These are phyloP conservation scores for Apiospora pterosperma DNA, from an alignment of 2,329 filamentous ascomycete genomes.

Conservation along the genomic window DNA sequence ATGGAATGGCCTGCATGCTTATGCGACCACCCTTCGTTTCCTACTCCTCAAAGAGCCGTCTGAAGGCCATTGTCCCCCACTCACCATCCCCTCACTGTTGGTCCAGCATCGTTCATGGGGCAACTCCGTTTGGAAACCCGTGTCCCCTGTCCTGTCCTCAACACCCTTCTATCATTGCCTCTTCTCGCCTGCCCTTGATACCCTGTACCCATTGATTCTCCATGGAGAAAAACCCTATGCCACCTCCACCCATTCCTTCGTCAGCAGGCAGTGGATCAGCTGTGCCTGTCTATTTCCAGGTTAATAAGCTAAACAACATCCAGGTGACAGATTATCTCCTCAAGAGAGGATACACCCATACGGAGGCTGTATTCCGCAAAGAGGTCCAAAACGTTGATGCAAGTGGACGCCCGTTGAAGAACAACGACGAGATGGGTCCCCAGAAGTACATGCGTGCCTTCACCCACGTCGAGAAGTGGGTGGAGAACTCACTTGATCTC, in stretches of 20 bases:
- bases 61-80: neutral
- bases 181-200: neutral
- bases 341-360: conserved; percentile 91
- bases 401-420: conserved; percentile 70
- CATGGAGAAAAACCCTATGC: neutral
- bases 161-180: neutral
- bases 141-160: neutral
- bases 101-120: neutral
- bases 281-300: neutral
- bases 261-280: neutral
- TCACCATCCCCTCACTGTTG: neutral
- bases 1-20: neutral
- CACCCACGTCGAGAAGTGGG: conserved; percentile 73
- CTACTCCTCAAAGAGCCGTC: neutral
- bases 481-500: conserved; percentile 87
- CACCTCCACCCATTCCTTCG: neutral
- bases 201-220: neutral
- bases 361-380: conserved; percentile 86
- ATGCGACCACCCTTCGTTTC: neutral
- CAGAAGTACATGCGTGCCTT: conserved; percentile 76
- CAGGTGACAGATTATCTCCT: conserved; percentile 88
- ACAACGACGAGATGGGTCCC: conserved; percentile 67
- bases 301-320: conserved; percentile 10
- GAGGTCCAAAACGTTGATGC: conserved; percentile 83
- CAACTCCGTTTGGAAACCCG: neutral